A percentile compares a stretch with the other conserved stretches of the same genome.
These are phyloP conservation scores for Mycena rosella DNA, from an alignment of 768 basidiomycete genomes.

Conservation along the genomic window DNA sequence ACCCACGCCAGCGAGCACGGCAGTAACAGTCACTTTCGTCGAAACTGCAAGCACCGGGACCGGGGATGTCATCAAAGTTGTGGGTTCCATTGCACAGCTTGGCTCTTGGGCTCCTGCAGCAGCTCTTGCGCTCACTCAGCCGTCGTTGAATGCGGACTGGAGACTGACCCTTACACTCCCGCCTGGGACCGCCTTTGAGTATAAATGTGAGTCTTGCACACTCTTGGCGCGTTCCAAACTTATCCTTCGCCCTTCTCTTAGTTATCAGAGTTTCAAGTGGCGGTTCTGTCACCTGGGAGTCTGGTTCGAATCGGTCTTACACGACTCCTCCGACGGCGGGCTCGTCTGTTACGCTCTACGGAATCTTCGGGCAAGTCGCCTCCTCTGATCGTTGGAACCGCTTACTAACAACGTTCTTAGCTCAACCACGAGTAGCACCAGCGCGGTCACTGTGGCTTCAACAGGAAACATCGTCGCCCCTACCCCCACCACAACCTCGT, in stretches of 20 bases:
- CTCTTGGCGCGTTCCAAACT: too few species aligned
- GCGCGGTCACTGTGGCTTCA: constrained; percentile 2
- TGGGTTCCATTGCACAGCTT: constrained; percentile 17
- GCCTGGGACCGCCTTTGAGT: constrained; percentile 12
- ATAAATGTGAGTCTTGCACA: constrained; percentile 14
- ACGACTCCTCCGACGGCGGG: constrained; percentile 11
- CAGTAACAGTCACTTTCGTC: constrained; percentile 18
- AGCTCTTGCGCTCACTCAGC: constrained; percentile 6
- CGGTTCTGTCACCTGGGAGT: constrained; percentile 24
- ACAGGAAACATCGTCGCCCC: not conserved
- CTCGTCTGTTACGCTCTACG: constrained; percentile 12
- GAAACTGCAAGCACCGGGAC: constrained; percentile 16
- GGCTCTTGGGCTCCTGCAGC: constrained; percentile 1
- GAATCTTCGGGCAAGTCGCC: constrained; percentile 12
- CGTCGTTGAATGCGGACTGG: constrained; percentile 14
- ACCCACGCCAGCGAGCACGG: constrained; percentile 2
- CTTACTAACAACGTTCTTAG: not conserved
- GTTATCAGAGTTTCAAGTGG: constrained; percentile 18
- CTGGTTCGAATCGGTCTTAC: constrained; percentile 16
- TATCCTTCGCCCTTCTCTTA: not conserved
- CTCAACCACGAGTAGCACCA: constrained; percentile 22
- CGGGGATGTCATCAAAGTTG: constrained; percentile 24
- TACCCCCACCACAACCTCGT: constrained; percentile 2
- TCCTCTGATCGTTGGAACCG: not conserved
- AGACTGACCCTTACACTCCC: constrained; percentile 3